Base-by-base conservation (phyloP, 768 basidiomycete species). In the Pisolithus sp. region DNA sequence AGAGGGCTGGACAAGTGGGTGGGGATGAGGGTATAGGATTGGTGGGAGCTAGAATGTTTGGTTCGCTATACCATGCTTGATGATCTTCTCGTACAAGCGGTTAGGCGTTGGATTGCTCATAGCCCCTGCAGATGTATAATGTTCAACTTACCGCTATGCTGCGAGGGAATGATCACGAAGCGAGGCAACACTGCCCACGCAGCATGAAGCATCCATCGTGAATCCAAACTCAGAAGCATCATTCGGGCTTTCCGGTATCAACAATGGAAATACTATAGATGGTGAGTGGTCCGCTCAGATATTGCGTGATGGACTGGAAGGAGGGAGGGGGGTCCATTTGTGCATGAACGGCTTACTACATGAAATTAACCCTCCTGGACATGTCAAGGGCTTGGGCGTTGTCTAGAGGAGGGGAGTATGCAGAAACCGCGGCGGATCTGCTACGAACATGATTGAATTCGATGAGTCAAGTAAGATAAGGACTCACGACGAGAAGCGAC, bases 401-500 rank as follows among this genome's bases (percentile, higher is more conserved):
- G 45, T 44, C 20, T 18, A 54, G 61, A 7, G 43, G 24, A 10
- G 24, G 23, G 7, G 26, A 20, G 23, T 24, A 10, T 4, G 62
- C 53, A 8, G 57, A 55, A 2, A 55, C 48, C 5, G 40, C 40
- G 12, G 49, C 45, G n/a, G 49, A 49, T 2, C 67, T 68, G 26
- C 4, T 15, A 26, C 39, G 13, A 26, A 47, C 15, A 23, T 8
- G 40, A 39, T 48, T 6, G 12, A 47, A 45, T 24, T 34, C 26
- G 45, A 47, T 4, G 0, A 38, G 7, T 3, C 24, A 43, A 20
- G 42, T 26, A 38, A 39, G 50, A 50, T 1, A 36, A 21, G n/a
- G 5, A 76, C 80, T 71, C 68, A 82, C 80, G 30, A 31, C 9
- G 68, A 67, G 53, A 80, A 76, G 60, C 67, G 71, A 52, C 59